A percentile compares a stretch with the other conserved stretches of the same genome.
phyloP scores from a whole-genome alignment of 768 basidiomycete species.

The Rhizopogon rudus region DNA sequence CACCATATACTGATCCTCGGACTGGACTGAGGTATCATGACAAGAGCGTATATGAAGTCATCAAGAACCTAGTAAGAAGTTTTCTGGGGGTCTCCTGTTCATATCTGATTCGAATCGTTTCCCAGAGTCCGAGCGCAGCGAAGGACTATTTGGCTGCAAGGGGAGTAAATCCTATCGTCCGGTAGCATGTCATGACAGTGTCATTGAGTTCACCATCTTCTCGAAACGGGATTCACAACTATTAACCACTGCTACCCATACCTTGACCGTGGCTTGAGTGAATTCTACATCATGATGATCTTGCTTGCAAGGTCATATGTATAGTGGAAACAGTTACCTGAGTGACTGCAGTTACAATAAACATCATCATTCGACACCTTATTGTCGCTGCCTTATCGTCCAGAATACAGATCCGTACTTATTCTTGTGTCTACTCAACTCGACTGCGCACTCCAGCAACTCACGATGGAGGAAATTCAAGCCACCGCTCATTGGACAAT shows the following conservation, averaged over 20 bases:
- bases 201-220: not conserved
- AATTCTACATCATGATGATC: not conserved
- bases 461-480: too few relatives aligned
- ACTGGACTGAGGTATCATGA: constrained; percentile 80
- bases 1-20: constrained; percentile 79
- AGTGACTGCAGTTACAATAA: too few relatives aligned
- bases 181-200: constrained; percentile 16
- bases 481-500: too few relatives aligned
- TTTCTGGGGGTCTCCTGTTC: too few relatives aligned
- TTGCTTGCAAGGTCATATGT: too few relatives aligned
- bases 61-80: constrained; percentile 62
- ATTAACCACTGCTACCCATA: not conserved
- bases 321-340: too few relatives aligned
- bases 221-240: not conserved
- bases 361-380: too few relatives aligned
- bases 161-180: constrained; percentile 46
- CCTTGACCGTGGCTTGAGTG: not conserved
- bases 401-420: too few relatives aligned
- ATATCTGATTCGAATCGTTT: not conserved
- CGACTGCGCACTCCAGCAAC: too few relatives aligned
- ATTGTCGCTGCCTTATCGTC: too few relatives aligned
- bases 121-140: constrained; percentile 60
- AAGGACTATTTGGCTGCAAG: constrained; percentile 69
- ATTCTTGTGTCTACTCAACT: too few relatives aligned
- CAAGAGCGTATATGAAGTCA: constrained; percentile 81